phyloP scores from a whole-genome alignment of 2,329 filamentous ascomycete genomes.

The Trichoderma sp. region DNA sequence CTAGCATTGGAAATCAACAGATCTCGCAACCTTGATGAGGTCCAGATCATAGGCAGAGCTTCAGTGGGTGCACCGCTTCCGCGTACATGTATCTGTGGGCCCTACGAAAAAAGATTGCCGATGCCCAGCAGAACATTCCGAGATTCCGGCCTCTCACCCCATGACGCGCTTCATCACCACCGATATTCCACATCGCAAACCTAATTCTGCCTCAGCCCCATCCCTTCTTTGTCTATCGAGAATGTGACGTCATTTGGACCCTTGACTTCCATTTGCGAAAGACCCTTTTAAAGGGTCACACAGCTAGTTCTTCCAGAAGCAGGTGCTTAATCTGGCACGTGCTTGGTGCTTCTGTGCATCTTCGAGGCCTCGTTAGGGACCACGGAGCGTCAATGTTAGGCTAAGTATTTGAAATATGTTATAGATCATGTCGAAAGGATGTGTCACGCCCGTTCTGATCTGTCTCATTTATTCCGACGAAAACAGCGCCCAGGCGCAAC shows the following conservation, averaged over 20 bases:
- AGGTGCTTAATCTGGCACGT: neutral
- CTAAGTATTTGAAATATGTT: neutral
- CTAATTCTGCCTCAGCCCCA: neutral
- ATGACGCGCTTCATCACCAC: neutral
- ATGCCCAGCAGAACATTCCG: neutral
- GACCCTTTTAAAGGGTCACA: neutral
- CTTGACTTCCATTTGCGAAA: neutral
- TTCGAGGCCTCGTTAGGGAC: neutral
- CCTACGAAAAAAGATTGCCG: neutral
- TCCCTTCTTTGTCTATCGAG: neutral
- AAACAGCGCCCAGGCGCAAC: neutral
- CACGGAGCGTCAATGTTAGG: neutral
- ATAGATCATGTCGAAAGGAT: neutral
- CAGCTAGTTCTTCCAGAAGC: neutral
- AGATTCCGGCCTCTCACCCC: neutral
- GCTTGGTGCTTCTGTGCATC: neutral
- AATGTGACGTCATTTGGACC: neutral
- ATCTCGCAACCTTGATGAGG: neutral
- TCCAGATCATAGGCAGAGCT: neutral
- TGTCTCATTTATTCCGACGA: neutral
- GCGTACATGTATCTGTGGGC: neutral
- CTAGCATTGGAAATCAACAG: neutral
- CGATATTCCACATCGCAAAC: neutral
- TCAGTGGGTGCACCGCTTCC: neutral
- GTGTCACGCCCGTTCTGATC: neutral